Percentiles rank a stretch among this genome's conserved stretches.
Evolutionary conservation across 345 rosid genomes (phyloP).

Genomic region (Capsella bursapastoris): DNA sequence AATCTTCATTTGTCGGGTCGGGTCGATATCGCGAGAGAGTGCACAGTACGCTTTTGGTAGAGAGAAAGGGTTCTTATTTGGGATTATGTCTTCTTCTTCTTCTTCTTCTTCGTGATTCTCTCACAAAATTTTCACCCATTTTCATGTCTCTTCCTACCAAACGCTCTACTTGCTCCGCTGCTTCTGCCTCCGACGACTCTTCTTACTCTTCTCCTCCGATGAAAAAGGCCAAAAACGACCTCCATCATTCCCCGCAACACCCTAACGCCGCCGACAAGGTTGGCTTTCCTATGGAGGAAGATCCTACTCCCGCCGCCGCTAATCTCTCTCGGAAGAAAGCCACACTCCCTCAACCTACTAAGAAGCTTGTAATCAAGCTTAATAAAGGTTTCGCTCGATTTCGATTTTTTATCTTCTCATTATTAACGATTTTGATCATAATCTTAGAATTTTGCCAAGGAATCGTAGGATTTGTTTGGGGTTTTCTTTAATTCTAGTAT

Average conservation of each 20-base stretch:
- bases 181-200: slow-evolving; percentile 55
- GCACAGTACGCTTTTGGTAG: slow-evolving; percentile 12
- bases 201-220: slow-evolving; percentile 45
- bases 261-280: slow-evolving; percentile 40
- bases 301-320: slow-evolving; percentile 61
- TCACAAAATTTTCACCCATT: slow-evolving; percentile 4
- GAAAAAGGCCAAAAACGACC: slow-evolving; percentile 59
- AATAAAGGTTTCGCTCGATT: slow-evolving; percentile 59
- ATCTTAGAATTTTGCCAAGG: not conserved
- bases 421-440: slow-evolving; percentile 2
- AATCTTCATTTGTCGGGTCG: not conserved
- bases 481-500: not conserved
- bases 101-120: slow-evolving; percentile 35
- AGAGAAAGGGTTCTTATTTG: slow-evolving; percentile 17
- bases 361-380: slow-evolving; percentile 87
- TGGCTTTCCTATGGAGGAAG: slow-evolving; percentile 69
- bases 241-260: slow-evolving; percentile 45
- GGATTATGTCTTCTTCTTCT: slow-evolving; percentile 40
- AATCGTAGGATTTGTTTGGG: not conserved
- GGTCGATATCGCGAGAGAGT: slow-evolving; percentile 24
- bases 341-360: slow-evolving; percentile 82
- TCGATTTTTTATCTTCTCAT: not conserved
- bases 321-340: slow-evolving; percentile 90
- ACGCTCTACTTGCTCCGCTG: slow-evolving; percentile 61
- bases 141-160: slow-evolving; percentile 90